phyloP scores from a whole-genome alignment of 2,329 filamentous ascomycete species.

The Epichloe bromicola region DNA sequence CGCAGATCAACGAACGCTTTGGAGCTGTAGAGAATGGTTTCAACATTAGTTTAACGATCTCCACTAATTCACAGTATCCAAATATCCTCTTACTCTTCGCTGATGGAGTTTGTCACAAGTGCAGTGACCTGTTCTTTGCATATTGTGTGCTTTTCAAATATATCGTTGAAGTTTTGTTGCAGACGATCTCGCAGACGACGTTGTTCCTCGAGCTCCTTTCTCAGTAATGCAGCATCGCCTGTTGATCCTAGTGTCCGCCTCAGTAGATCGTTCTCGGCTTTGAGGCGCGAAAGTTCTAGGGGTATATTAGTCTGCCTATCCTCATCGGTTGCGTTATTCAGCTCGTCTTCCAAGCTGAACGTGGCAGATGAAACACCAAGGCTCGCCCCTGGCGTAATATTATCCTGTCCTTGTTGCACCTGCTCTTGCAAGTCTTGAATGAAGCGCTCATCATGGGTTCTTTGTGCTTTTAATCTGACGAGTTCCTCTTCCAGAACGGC shows the following conservation, averaged over 20 bases:
- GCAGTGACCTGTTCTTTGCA: constrained; percentile 44
- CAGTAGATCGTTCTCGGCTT: constrained; percentile 47
- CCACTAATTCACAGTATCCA: not conserved
- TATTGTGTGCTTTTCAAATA: constrained; percentile 45
- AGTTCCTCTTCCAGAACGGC: constrained; percentile 33
- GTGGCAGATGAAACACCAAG: constrained; percentile 9
- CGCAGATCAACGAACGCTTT: constrained; percentile 40
- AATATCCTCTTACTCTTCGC: constrained; percentile 40
- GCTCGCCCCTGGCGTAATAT: constrained; percentile 9
- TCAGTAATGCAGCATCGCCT: constrained; percentile 40
- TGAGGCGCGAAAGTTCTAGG: constrained; percentile 43
- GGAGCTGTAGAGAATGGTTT: constrained; percentile 36
- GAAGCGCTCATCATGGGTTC: constrained; percentile 37
- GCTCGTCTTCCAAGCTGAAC: constrained; percentile 46
- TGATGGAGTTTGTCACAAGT: constrained; percentile 35
- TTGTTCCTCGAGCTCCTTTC: constrained; percentile 42
- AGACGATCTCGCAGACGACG: constrained; percentile 36
- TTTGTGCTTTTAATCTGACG: constrained; percentile 31
- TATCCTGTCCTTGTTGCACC: constrained; percentile 25
- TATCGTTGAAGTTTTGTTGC: constrained; percentile 41
- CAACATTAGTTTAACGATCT: not conserved
- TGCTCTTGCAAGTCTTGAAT: constrained; percentile 49
- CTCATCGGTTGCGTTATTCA: constrained; percentile 34
- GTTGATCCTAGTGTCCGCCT: constrained; percentile 40
- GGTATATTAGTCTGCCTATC: constrained; percentile 27